Evolutionary conservation across 129 eudicot genomes (phyloP).

Genomic region (Silybum marianum): DNA sequence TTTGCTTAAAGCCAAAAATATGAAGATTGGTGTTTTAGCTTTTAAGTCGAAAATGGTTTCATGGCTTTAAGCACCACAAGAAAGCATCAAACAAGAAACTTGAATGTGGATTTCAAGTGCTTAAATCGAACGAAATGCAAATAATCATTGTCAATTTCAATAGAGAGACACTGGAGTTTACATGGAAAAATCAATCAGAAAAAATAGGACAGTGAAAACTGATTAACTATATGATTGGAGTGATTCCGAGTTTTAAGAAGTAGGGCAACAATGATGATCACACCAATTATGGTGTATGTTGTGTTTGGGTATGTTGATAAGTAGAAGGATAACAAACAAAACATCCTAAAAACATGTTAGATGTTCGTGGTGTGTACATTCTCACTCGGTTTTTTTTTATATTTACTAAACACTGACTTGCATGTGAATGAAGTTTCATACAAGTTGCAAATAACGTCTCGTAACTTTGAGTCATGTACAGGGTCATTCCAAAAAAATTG

Average conservation of each 20-base stretch:
- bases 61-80: background rate
- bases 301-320: background rate
- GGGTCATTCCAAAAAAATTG: background rate
- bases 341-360: background rate
- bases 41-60: background rate
- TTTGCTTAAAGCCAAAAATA: background rate
- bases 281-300: background rate
- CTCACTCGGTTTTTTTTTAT: background rate
- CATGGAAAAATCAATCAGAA: background rate
- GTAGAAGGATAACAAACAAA: background rate
- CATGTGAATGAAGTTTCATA: background rate
- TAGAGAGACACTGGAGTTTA: background rate
- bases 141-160: background rate
- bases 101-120: background rate
- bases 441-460: background rate
- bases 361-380: background rate
- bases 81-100: background rate
- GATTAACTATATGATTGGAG: background rate
- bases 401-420: background rate
- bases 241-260: background rate
- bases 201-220: background rate
- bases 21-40: background rate
- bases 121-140: background rate
- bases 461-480: background rate
- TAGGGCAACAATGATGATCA: too few species aligned